Evolutionary conservation across 2,329 filamentous ascomycete species (phyloP).

Genomic region (Zymoseptoria crescenta): DNA sequence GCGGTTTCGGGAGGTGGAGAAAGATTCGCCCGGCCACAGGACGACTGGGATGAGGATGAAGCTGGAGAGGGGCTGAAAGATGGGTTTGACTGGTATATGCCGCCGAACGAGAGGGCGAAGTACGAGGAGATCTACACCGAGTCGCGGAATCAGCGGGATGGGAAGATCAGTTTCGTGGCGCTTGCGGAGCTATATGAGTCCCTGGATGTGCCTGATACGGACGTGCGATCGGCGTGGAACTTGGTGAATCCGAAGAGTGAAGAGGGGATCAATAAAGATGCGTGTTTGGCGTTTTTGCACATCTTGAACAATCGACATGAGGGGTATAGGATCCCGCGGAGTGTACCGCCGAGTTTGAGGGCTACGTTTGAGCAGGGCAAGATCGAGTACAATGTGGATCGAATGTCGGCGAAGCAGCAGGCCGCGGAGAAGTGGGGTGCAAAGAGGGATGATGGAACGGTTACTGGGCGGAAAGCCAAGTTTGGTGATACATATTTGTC

Average conservation of each 20-base stretch:
- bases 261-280: constrained; percentile 85
- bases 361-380: constrained; percentile 89
- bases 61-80: constrained; percentile 82
- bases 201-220: constrained; percentile 64
- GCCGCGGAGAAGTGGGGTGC: constrained; percentile 70
- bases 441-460: constrained; percentile 69
- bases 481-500: constrained; percentile 96
- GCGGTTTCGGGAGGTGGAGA: constrained; percentile 72
- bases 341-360: constrained; percentile 82
- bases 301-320: constrained; percentile 95
- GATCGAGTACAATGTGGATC: constrained; percentile 91
- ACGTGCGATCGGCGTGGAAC: constrained; percentile 91
- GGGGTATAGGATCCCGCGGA: constrained; percentile 86
- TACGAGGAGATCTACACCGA: constrained; percentile 97
- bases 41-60: constrained; percentile 63
- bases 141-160: constrained; percentile 70
- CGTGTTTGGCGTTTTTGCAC: constrained; percentile 87
- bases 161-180: constrained; percentile 65
- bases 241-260: constrained; percentile 86
- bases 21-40: constrained; percentile 67
- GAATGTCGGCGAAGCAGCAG: constrained; percentile 50
- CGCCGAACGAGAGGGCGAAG: constrained; percentile 77
- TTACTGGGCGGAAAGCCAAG: constrained; percentile 86
- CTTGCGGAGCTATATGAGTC: constrained; percentile 79
- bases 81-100: constrained; percentile 99